Evolutionary conservation across 208 protist species (phyloP).

Genomic region (Trichomonas tenax): DNA sequence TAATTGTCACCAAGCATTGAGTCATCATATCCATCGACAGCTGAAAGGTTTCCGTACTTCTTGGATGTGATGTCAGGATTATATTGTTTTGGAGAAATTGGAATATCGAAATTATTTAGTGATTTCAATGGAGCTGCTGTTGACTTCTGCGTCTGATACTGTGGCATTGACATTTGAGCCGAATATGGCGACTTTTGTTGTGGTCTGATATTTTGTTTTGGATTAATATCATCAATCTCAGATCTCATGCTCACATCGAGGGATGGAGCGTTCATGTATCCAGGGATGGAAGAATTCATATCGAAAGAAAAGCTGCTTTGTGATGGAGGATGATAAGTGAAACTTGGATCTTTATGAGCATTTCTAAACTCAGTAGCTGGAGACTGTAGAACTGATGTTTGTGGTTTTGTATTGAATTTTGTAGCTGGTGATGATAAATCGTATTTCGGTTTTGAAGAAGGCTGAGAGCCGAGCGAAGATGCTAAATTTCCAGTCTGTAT

Average conservation of each 20-base stretch:
- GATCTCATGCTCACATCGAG: neutral
- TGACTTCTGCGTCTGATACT: neutral
- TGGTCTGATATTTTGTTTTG: neutral
- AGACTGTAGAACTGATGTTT: neutral
- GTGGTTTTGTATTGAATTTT: neutral
- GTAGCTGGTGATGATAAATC: neutral
- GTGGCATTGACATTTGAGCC: neutral
- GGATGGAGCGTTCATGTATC: neutral
- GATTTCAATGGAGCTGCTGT: neutral
- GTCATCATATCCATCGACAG: neutral
- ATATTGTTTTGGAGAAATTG: neutral
- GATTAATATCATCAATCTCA: neutral
- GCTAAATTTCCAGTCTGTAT: neutral
- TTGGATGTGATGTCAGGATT: neutral
- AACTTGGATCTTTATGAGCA: neutral
- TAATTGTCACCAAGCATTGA: neutral
- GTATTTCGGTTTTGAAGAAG: neutral
- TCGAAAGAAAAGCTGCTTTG: neutral
- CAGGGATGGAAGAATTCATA: neutral
- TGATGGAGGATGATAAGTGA: neutral
- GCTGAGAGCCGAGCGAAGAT: neutral
- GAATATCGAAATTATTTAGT: neutral
- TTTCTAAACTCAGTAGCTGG: neutral
- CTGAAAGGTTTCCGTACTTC: neutral
- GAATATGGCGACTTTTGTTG: neutral